Base-by-base conservation (phyloP, 2,329 filamentous ascomycete species). In the Immersiporthe knoxdaviesiana region DNA sequence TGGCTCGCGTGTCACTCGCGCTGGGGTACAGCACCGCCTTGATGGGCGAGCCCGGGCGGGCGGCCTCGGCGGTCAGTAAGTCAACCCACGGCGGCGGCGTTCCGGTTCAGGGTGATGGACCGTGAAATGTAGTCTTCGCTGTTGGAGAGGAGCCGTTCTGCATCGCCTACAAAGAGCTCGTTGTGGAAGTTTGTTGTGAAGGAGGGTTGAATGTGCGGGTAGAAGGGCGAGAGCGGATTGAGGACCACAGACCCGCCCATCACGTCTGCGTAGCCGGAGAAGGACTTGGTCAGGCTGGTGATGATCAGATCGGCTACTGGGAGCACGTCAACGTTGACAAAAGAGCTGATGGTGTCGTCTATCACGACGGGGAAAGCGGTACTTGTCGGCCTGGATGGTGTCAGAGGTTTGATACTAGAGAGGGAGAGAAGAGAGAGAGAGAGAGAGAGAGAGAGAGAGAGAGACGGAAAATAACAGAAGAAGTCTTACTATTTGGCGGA, bases 231-330 rank as follows among this genome's bases (percentile, higher is more conserved):
- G 3, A 79, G 73, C 0, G 84, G 84, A 73, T 85, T 86, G 54
- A 88, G 78, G 54, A 84, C 79, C 24, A 81, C 73, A 64, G 81
- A 83, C n/a, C 83, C 87, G 44, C 79, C 85, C 79, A 88, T 83
- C 62, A 85, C 83, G 72, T 90, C 82, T 30, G 85, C 81, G 70
- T 83, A 83, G 21, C 88, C 88, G 70, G 79, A 86, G 74, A 90
- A 89, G 1, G 82, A 81, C 75, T 89, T 89, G n/a, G 86, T 88
- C 21, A 88, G 78, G 32, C 82, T 85, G 0, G 84, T 84, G 21
- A 86, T 72, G 39, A 89, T 70, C 0, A 87, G 75, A 72, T 89
- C 86, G 1, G 83, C 81, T 0, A 80, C 77, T 6, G 76, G 72
- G 3, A 87, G 75, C 44, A 89, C 75, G 73, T 89, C 84, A 69